Percentiles rank a stretch among this genome's conserved stretches.
These are phyloP conservation scores for Aspergillus sp. DNA, from an alignment of 2,329 filamentous ascomycete species.

Conservation along the genomic window DNA sequence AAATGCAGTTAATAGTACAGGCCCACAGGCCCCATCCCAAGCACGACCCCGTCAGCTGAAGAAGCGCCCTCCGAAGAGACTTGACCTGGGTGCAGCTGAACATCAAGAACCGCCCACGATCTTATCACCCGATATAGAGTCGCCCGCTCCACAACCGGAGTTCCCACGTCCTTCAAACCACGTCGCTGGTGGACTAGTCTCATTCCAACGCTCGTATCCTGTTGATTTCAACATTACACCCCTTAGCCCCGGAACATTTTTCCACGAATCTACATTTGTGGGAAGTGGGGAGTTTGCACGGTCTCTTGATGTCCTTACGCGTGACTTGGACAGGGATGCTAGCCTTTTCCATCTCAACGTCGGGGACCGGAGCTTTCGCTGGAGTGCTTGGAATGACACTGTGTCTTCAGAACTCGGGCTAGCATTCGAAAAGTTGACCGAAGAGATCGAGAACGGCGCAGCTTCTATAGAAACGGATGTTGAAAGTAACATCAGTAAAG, in stretches of 20 bases:
- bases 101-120: conserved; percentile 38
- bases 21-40: conserved; percentile 2
- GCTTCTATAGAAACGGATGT: conserved; percentile 1
- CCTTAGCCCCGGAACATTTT: conserved; percentile 49
- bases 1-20: conserved; percentile 6
- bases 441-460: conserved; percentile 11
- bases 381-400: conserved; percentile 53
- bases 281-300: conserved; percentile 52
- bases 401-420: conserved; percentile 44
- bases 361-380: conserved; percentile 33
- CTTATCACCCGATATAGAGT: conserved; percentile 14
- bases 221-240: conserved; percentile 50
- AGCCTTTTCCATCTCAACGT: conserved; percentile 37
- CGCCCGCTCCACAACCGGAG: conserved; percentile 1
- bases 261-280: conserved; percentile 53
- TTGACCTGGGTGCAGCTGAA: conserved; percentile 43
- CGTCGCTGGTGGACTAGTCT: conserved; percentile 40
- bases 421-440: conserved; percentile 30
- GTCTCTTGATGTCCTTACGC: conserved; percentile 35
- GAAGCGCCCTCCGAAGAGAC: conserved; percentile 39
- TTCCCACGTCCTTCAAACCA: background rate
- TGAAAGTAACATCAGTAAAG: conserved; percentile 8
- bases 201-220: conserved; percentile 48
- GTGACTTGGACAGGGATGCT: conserved; percentile 40
- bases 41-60: conserved; percentile 17